phyloP scores from a whole-genome alignment of 495 filamentous ascomycete genomes.

The Hyaloscypha finlandica region DNA sequence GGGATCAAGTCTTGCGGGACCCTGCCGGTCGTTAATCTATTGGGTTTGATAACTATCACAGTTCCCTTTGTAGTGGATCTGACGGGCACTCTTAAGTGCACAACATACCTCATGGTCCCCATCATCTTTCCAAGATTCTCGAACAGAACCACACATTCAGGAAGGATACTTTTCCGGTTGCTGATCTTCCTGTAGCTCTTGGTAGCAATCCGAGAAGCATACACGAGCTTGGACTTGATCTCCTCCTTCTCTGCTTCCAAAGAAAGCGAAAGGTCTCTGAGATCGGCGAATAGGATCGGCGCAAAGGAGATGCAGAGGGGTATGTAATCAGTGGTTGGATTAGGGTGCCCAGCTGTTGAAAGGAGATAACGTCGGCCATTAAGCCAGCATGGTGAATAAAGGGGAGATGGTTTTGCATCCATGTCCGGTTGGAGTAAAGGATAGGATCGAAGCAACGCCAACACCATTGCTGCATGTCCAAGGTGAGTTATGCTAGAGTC shows the following conservation, averaged over 20 bases:
- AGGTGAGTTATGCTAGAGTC: conserved; percentile 25
- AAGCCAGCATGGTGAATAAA: conserved; percentile 27
- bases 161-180: conserved; percentile 11
- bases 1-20: too few species aligned
- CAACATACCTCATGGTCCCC: neutral
- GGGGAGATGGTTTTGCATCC: neutral
- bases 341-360: neutral
- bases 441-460: conserved; percentile 11
- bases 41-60: too few species aligned
- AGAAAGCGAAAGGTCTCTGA: neutral
- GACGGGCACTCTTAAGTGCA: too few species aligned
- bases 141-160: conserved; percentile 3
- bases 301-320: conserved; percentile 24
- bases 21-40: too few species aligned
- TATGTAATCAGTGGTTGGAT: conserved; percentile 4
- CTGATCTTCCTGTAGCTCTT: conserved; percentile 14
- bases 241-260: neutral
- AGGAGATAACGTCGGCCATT: conserved; percentile 28
- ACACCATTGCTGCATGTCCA: conserved; percentile 23
- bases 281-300: conserved; percentile 18
- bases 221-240: conserved; percentile 5
- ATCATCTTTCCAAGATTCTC: conserved; percentile 13
- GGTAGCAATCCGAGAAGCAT: conserved; percentile 2
- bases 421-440: neutral
- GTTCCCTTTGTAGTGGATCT: too few species aligned